Percentiles rank a stretch among this genome's conserved stretches.
These are phyloP conservation scores for Phoma sp. DNA, from an alignment of 2,329 filamentous ascomycete genomes.

Conservation along the genomic window DNA sequence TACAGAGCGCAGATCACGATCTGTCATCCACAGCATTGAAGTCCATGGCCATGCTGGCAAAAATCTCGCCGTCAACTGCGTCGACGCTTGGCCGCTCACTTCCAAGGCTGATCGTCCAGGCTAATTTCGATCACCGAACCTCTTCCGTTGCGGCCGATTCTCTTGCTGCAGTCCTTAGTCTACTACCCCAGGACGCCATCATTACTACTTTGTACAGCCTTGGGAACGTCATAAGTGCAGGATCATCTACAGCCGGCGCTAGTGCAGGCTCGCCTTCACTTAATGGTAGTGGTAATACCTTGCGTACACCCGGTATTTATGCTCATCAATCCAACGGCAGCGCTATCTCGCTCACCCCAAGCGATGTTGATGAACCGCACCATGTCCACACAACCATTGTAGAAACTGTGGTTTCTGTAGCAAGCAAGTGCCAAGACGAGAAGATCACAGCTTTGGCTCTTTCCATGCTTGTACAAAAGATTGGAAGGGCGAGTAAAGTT, in stretches of 20 bases:
- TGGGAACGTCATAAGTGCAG: constrained; percentile 90
- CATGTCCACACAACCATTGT: constrained; percentile 85
- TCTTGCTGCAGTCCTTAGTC: constrained; percentile 78
- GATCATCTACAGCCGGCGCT: constrained; percentile 58
- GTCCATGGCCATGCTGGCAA: constrained; percentile 80
- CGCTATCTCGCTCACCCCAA: constrained; percentile 76
- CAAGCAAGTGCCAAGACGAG: constrained; percentile 78
- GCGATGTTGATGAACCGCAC: constrained; percentile 78
- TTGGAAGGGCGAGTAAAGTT: constrained; percentile 78
- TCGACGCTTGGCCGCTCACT: constrained; percentile 78
- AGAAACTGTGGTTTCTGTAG: constrained; percentile 92
- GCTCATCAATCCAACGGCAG: constrained; percentile 67
- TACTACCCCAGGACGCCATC: constrained; percentile 87
- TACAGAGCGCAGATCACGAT: constrained; percentile 80
- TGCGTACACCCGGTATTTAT: constrained; percentile 44
- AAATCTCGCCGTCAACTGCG: constrained; percentile 73
- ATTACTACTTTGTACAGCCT: constrained; percentile 96
- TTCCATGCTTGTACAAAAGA: constrained; percentile 95
- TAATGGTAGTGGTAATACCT: constrained; percentile 58
- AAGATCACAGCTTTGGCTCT: constrained; percentile 93
- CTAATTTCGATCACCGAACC: constrained; percentile 70
- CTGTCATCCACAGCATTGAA: constrained; percentile 81
- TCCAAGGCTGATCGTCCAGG: constrained; percentile 86
- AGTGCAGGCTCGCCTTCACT: constrained; percentile 52
- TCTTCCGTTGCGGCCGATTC: constrained; percentile 82